Conservation (phyloP, 164 flowering plant genomes). For the Vitis rupestris region DNA sequence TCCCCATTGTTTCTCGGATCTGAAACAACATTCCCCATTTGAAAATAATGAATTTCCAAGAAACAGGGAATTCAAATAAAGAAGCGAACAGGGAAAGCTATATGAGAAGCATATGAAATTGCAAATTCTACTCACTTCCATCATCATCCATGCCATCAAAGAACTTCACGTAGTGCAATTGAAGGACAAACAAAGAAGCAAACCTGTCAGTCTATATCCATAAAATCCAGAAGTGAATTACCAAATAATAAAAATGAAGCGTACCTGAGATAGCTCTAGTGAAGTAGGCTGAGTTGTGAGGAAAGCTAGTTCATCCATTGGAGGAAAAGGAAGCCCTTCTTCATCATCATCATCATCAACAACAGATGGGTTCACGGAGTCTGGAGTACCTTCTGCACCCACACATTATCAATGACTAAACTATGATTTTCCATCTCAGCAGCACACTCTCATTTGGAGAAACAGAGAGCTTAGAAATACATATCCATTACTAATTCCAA, state of each 20-base stretch:
- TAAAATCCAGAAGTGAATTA: background rate
- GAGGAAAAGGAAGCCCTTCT: slow-evolving; percentile 95
- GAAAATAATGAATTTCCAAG: slow-evolving; percentile 18
- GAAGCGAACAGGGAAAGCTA: slow-evolving; percentile 27
- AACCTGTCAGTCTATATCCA: slow-evolving; percentile 24
- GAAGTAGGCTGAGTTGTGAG: slow-evolving; percentile 49
- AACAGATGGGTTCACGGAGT: slow-evolving; percentile 74
- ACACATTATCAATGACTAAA: background rate
- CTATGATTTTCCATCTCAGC: background rate
- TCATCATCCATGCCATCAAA: slow-evolving; percentile 96
- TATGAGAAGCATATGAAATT: slow-evolving; percentile 8
- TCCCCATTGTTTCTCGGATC: slow-evolving; percentile 67
- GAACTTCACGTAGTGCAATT: slow-evolving; percentile 45
- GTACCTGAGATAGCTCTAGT: slow-evolving; percentile 78
- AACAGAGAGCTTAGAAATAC: background rate
- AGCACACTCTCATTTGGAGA: too few species aligned
- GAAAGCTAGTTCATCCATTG: slow-evolving; percentile 76
- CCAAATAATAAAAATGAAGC: background rate
- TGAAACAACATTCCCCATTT: slow-evolving; percentile 39
- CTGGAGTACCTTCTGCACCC: slow-evolving; percentile 61
- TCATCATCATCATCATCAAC: slow-evolving; percentile 55
- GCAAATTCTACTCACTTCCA: slow-evolving; percentile 75
- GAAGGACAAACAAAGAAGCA: slow-evolving; percentile 15
- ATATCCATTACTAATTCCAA: background rate
- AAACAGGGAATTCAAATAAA: slow-evolving; percentile 33